These are phyloP conservation scores for Alternaria sp. DNA, from an alignment of 2,329 filamentous ascomycete genomes.

Conservation along the genomic window DNA sequence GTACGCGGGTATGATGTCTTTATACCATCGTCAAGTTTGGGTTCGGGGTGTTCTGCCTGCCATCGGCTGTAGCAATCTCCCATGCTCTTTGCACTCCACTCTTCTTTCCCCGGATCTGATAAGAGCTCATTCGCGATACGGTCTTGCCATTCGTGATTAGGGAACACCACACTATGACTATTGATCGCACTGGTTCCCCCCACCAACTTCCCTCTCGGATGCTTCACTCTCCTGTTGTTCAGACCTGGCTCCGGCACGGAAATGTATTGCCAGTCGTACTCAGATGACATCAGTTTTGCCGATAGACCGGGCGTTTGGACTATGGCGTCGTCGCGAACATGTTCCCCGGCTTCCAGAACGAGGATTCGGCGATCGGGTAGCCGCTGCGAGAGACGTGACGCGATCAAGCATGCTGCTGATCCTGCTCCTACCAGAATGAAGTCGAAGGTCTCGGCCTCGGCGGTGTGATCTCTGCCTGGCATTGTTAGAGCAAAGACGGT, in stretches of 20 bases:
- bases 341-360: conserved; percentile 24
- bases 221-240: conserved; percentile 18
- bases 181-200: conserved; percentile 29
- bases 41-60: conserved; percentile 7
- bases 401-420: conserved; percentile 24
- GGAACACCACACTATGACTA: conserved; percentile 27
- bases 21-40: conserved; percentile 6
- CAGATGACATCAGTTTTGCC: conserved; percentile 5
- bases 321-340: conserved; percentile 21
- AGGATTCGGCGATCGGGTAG: conserved; percentile 17
- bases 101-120: conserved; percentile 7
- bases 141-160: conserved; percentile 26
- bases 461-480: background rate
- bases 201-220: conserved; percentile 24
- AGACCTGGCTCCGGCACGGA: conserved; percentile 19
- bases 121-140: conserved; percentile 20
- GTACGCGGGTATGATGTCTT: conserved; percentile 18
- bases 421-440: conserved; percentile 23
- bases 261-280: conserved; percentile 19
- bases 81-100: conserved; percentile 20
- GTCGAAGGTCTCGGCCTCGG: conserved; percentile 13
- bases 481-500: background rate
- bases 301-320: conserved; percentile 21
- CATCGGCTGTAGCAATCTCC: conserved; percentile 21
- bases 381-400: conserved; percentile 24